Evolutionary conservation across 73 alveolate genomes (phyloP).

Genomic region (Strombidium stylifer): DNA sequence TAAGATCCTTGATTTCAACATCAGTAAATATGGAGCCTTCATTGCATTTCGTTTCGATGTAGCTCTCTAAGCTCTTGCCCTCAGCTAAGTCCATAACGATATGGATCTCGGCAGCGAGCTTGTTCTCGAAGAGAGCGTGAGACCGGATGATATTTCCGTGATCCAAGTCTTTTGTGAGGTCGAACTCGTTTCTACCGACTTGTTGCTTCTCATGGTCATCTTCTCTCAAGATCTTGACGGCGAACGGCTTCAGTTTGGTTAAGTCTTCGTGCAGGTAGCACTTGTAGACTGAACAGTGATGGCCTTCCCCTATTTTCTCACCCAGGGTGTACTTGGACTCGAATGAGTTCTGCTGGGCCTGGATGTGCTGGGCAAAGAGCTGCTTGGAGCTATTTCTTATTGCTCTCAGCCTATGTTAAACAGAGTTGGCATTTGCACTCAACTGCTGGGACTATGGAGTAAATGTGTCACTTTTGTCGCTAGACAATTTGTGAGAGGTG

Average conservation of each 20-base stretch:
- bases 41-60: slow-evolving; percentile 16
- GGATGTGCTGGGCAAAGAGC: too few species aligned
- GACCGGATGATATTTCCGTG: slow-evolving; percentile 33
- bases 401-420: too few species aligned
- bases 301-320: slow-evolving; percentile 10
- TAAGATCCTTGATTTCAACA: slow-evolving; percentile 44
- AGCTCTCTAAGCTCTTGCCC: slow-evolving; percentile 23
- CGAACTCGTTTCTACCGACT: slow-evolving; percentile 41
- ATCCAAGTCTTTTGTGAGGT: slow-evolving; percentile 16
- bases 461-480: too few species aligned
- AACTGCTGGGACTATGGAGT: too few species aligned
- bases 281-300: slow-evolving; percentile 27
- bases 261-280: slow-evolving; percentile 4
- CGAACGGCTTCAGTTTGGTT: slow-evolving; percentile 4
- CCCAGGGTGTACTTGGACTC: slow-evolving; percentile 1
- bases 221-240: slow-evolving; percentile 39
- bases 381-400: too few species aligned
- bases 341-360: slow-evolving; percentile 1
- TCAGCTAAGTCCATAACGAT: slow-evolving; percentile 46
- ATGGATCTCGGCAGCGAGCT: slow-evolving; percentile 1
- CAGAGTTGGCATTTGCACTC: too few species aligned
- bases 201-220: slow-evolving; percentile 31
- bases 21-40: slow-evolving; percentile 27
- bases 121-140: slow-evolving; percentile 8
- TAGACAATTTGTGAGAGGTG: too few species aligned